Conservation (phyloP, 2,329 filamentous ascomycete species). For the Bisporella sp. region DNA sequence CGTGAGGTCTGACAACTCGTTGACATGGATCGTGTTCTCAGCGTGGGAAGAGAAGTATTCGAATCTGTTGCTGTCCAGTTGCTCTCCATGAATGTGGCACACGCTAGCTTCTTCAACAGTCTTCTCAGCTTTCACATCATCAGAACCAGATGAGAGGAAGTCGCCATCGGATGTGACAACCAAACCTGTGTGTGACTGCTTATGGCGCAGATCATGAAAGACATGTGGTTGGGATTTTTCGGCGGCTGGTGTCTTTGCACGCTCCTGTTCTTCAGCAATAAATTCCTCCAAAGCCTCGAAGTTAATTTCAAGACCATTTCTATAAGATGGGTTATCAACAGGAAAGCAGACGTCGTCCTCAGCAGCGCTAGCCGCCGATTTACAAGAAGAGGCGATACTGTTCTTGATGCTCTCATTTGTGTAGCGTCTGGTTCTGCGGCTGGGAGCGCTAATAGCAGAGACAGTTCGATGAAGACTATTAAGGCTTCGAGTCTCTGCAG, state of each 20-base stretch:
- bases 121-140: constrained; percentile 32
- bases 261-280: constrained; percentile 55
- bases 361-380: constrained; percentile 42
- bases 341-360: constrained; percentile 90
- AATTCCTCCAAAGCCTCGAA: constrained; percentile 94
- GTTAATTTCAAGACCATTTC: constrained; percentile 77
- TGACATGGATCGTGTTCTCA: constrained; percentile 87
- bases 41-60: constrained; percentile 96
- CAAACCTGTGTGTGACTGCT: constrained; percentile 8
- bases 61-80: constrained; percentile 69
- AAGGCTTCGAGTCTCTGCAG: constrained; percentile 41
- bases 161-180: constrained; percentile 46
- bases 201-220: constrained; percentile 25
- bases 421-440: constrained; percentile 46
- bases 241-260: constrained; percentile 28
- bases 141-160: constrained; percentile 44
- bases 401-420: constrained; percentile 56
- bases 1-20: constrained; percentile 80
- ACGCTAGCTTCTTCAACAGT: constrained; percentile 33
- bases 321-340: constrained; percentile 56
- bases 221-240: constrained; percentile 23
- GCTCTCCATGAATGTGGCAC: constrained; percentile 22
- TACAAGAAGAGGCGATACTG: constrained; percentile 55
- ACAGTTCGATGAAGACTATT: constrained; percentile 58
- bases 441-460: constrained; percentile 61